phyloP scores from a whole-genome alignment of 306 rosid species.

The Cicer yamashitae region DNA sequence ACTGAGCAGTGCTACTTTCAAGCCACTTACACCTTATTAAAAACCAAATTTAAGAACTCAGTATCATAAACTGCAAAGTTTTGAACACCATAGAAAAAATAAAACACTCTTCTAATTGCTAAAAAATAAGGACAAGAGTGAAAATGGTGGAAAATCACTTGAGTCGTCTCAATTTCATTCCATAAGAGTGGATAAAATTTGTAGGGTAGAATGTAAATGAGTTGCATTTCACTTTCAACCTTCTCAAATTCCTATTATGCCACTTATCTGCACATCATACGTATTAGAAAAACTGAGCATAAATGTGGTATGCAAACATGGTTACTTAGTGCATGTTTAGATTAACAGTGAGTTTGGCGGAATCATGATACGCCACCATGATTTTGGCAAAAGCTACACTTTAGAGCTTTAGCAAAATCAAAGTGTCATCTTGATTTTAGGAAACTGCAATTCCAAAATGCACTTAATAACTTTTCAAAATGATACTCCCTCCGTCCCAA shows the following conservation, averaged over 20 bases:
- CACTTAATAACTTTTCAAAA: constrained; percentile 1
- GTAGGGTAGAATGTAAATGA: constrained; percentile 15
- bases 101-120: not conserved
- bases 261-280: not conserved
- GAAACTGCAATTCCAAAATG: too few relatives aligned
- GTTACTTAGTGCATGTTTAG: not conserved
- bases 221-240: constrained; percentile 24
- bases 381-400: too few relatives aligned
- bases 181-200: not conserved
- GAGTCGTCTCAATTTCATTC: not conserved
- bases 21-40: not conserved
- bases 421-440: too few relatives aligned
- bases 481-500: not conserved
- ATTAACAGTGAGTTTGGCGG: too few relatives aligned
- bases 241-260: not conserved
- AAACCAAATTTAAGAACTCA: constrained; percentile 30
- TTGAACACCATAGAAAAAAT: not conserved
- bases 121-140: constrained; percentile 7
- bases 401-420: too few relatives aligned
- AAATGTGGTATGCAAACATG: not conserved
- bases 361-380: too few relatives aligned
- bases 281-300: not conserved
- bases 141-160: not conserved
- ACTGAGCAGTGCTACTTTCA: constrained; percentile 34
- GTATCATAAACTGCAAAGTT: constrained; percentile 19